Conservation (phyloP, 106 monocot species). For the Platanthera zijinensis region DNA sequence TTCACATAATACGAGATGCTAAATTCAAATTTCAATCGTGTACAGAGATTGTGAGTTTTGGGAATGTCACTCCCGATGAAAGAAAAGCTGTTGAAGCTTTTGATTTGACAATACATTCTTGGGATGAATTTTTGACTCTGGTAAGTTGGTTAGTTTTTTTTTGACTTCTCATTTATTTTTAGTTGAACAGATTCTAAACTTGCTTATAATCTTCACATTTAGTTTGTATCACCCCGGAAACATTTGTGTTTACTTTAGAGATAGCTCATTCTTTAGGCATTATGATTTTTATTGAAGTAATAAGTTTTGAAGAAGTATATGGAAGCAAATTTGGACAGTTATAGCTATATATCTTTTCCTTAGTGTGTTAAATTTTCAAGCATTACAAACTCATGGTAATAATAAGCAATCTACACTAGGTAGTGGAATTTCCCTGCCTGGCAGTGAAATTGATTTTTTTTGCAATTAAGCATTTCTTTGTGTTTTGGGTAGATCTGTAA, state of each 20-base stretch:
- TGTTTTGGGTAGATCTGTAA: neutral
- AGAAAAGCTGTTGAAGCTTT: slow-evolving; percentile 54
- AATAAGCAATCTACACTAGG: neutral
- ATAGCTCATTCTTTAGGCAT: neutral
- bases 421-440: neutral
- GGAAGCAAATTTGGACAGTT: neutral
- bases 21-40: neutral
- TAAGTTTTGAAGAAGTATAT: neutral
- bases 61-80: slow-evolving; percentile 54
- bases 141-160: slow-evolving; percentile 23
- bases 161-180: neutral
- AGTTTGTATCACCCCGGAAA: neutral
- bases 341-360: neutral
- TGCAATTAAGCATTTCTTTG: neutral
- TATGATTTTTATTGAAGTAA: neutral
- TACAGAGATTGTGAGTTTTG: slow-evolving; percentile 88
- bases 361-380: neutral
- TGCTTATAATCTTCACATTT: neutral
- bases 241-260: neutral
- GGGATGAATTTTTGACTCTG: slow-evolving; percentile 74
- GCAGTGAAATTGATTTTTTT: neutral
- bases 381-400: neutral
- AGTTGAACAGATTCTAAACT: neutral
- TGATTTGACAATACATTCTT: slow-evolving; percentile 69
- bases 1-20: slow-evolving; percentile 6